Evolutionary conservation across 371 early-diverging fungal species (phyloP).

Genomic region (Circinella umbellata): DNA sequence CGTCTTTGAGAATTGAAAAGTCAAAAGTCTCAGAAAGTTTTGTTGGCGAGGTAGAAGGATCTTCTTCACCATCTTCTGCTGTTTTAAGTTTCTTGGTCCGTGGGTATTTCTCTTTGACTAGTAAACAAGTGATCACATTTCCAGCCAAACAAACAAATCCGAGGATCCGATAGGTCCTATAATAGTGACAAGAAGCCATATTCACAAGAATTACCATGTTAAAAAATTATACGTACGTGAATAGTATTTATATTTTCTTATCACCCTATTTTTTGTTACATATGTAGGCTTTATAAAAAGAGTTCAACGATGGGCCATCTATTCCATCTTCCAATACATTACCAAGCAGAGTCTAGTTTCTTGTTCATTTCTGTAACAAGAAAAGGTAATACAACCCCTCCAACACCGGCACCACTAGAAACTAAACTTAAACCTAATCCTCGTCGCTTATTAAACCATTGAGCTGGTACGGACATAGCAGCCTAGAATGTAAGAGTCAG

Average conservation of each 20-base stretch:
- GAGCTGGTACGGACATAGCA: conserved; percentile 55
- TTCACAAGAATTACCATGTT: not conserved
- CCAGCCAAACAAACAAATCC: conserved; percentile 20
- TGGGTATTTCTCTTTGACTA: conserved; percentile 28
- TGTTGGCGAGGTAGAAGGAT: conserved; percentile 15
- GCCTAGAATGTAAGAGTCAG: conserved; percentile 11
- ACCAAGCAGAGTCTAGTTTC: conserved; percentile 60
- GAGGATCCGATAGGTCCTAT: conserved; percentile 27
- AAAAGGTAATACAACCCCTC: conserved; percentile 74
- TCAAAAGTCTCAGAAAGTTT: conserved; percentile 21
- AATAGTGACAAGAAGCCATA: not conserved
- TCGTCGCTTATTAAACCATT: conserved; percentile 73
- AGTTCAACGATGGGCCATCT: too few species aligned
- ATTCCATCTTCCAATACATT: not conserved
- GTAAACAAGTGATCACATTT: conserved; percentile 20
- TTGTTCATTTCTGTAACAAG: conserved; percentile 62
- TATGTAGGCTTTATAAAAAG: not conserved
- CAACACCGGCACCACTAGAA: conserved; percentile 79
- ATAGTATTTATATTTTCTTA: too few species aligned
- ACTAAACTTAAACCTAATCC: conserved; percentile 80
- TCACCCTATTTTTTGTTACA: too few species aligned
- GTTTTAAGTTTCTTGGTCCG: conserved; percentile 3
- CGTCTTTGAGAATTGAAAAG: conserved; percentile 17
- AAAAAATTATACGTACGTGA: not conserved
- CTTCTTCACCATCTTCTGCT: conserved; percentile 9